Evolutionary conservation across 441 rosid species (phyloP).

Genomic region (Erodium texanum): DNA sequence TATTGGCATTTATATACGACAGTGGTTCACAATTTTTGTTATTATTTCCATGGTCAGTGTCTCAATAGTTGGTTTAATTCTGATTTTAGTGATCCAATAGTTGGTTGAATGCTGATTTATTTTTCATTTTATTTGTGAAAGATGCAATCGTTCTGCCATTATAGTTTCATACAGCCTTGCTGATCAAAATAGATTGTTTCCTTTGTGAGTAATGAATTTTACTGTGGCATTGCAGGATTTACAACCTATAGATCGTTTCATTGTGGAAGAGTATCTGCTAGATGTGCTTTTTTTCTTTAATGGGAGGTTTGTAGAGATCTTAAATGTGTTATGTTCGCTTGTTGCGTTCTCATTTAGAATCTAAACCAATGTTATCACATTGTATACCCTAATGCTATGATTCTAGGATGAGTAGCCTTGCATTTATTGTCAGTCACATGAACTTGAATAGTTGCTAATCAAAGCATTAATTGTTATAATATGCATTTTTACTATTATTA

Average conservation of each 20-base stretch:
- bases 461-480: too few species aligned
- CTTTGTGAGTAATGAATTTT: background rate
- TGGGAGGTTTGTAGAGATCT: slow-evolving; percentile 68
- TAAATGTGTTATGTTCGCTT: too few species aligned
- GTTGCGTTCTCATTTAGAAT: background rate
- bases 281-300: slow-evolving; percentile 92
- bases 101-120: background rate
- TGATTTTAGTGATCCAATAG: background rate
- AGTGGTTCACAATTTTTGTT: background rate
- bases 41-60: background rate
- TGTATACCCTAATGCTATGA: background rate
- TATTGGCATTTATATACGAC: slow-evolving; percentile 6
- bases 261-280: slow-evolving; percentile 88
- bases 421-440: too few species aligned
- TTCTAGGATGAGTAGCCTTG: background rate
- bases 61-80: background rate
- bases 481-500: too few species aligned
- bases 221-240: slow-evolving; percentile 53
- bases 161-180: background rate
- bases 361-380: background rate
- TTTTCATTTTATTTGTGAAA: background rate
- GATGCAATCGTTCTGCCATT: background rate
- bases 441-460: too few species aligned
- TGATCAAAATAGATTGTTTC: background rate
- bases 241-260: slow-evolving; percentile 88